Base-by-base conservation (phyloP, 495 filamentous ascomycete genomes). In the Cenococcum geophilum region DNA sequence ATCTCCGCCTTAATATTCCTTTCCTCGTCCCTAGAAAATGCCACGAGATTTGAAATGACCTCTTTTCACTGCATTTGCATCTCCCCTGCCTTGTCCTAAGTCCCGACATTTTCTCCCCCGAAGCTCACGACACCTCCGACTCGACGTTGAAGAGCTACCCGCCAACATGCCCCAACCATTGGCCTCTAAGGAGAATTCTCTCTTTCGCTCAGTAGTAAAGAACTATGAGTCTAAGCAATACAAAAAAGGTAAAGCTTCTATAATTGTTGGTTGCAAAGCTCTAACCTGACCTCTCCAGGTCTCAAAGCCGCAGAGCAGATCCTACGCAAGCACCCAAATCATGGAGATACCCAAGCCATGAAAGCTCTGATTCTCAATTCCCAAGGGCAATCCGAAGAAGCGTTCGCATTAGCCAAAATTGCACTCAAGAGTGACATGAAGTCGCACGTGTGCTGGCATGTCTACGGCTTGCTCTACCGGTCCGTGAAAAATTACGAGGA, bases 371-470 rank as follows among this genome's bases (percentile, higher is more conserved):
- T 97, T 63, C 88, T 95, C 76, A 97, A 95, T 73, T 85, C 86
- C 43, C 84, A 89, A 71, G 91, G 91, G 59, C 89, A 95, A 76
- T 82, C 84, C 20, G 88, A 96, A 49, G 93, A 99, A 77, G 93
- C 93, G 0, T 97, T 97, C 72, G 83, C 82, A 34, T 80, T 99
- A 56, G 92, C 88, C 63, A 97, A 96, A 77, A 81, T 88, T 58
- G 93, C 93, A 50, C 79, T 99, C 48, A 88, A 83, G 52, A 88
- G 91, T 63, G 91, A 97, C 68, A 97, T 97, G 91, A 96, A 92
- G 76, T 96, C 91, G 63, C 95, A 97, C 74, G 91, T 97, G 66
- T 97, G 92, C 77, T 99, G 93, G 93, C 93, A 99, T 74, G 95
- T 99, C 40, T 97, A 97, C 69, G 93, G 93, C n/a, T 76, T 99